Base-by-base conservation (phyloP, 495 filamentous ascomycete genomes). In the Aspergillus bridgeri region DNA sequence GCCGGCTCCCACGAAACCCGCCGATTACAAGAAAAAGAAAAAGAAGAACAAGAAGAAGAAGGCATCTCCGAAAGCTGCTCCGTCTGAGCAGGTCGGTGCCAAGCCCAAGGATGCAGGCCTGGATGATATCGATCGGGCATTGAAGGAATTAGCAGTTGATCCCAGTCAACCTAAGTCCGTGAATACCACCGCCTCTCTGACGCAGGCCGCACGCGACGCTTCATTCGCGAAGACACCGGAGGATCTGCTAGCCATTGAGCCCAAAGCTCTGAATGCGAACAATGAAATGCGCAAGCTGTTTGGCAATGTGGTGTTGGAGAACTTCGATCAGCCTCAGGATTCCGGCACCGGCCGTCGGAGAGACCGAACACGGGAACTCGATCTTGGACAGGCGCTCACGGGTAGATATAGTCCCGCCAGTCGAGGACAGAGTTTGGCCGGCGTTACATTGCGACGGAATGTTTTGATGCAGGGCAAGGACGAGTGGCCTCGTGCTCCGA, bases 251-350 rank as follows among this genome's bases (percentile, higher is more conserved):
- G 75, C 81, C 11, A 82, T 97, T 54, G 91, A 94, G 47, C 82
- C 88, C 1, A 82, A 87, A 58, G 83, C 89, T 60, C 82, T 99
- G 11, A 96, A 95, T 66, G 89, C 89, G 15, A 79, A 83, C 6
- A 95, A 96, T 62, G 94, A 99, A 72, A 97, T 99, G 92, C 87
- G 90, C 44, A 86, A 84, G 58, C 73, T 99, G 3, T 99, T 99
- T 72, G 94, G 94, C 0, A 86, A 86, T 54, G 83, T 88, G 24
- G 88, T 89, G 9, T 74, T 94, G 54, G 83, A 89, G 47, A 80
- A 81, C 18, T 83, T 84, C 17, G 76, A 82, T 24, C 72, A 79
- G 23, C 48, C 48, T 8, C 72, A 81, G 20, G 76, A 79, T 51
- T 68, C 79, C 47, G 79, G 85, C 22, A 64, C 81, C 56, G 73